Evolutionary conservation across 768 basidiomycete species (phyloP).

Genomic region (Phaffia tasmanica): DNA sequence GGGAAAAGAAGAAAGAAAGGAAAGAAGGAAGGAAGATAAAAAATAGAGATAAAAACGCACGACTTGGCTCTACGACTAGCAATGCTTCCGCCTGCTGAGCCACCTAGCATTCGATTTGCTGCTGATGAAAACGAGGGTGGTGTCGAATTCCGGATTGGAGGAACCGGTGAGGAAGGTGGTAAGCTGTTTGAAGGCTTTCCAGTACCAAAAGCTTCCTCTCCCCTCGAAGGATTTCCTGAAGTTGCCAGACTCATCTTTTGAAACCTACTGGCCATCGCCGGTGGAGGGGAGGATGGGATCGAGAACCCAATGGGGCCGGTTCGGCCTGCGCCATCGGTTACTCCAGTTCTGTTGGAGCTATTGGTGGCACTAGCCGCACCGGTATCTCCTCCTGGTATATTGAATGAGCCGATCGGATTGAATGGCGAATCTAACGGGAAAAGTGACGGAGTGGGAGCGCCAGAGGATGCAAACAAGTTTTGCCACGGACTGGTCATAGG

Average conservation of each 20-base stretch:
- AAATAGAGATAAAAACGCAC: conserved; percentile 5
- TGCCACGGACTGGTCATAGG: conserved; percentile 20
- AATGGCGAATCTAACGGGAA: conserved; percentile 17
- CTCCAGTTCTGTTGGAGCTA: not conserved
- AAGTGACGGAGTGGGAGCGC: conserved; percentile 24
- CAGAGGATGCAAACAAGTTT: conserved; percentile 21
- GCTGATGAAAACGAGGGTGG: conserved; percentile 7
- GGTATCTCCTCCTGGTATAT: not conserved
- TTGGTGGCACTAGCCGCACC: not conserved
- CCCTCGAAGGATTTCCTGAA: no score
- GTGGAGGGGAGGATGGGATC: not conserved
- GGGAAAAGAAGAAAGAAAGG: not conserved
- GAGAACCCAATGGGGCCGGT: not conserved
- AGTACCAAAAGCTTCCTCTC: no score
- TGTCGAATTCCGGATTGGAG: not conserved
- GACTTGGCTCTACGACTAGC: not conserved
- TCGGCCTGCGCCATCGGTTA: conserved; percentile 8
- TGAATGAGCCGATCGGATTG: conserved; percentile 5
- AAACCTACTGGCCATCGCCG: not conserved
- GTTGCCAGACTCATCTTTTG: no score
- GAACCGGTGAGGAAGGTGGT: not conserved
- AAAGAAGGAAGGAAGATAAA: not conserved
- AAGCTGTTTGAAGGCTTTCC: not conserved
- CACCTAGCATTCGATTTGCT: conserved; percentile 6
- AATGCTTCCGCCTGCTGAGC: conserved; percentile 2